A percentile compares a stretch with the other conserved stretches of the same genome.
These are phyloP conservation scores for Aspergillus baeticus DNA, from an alignment of 495 filamentous ascomycete species.

Conservation along the genomic window DNA sequence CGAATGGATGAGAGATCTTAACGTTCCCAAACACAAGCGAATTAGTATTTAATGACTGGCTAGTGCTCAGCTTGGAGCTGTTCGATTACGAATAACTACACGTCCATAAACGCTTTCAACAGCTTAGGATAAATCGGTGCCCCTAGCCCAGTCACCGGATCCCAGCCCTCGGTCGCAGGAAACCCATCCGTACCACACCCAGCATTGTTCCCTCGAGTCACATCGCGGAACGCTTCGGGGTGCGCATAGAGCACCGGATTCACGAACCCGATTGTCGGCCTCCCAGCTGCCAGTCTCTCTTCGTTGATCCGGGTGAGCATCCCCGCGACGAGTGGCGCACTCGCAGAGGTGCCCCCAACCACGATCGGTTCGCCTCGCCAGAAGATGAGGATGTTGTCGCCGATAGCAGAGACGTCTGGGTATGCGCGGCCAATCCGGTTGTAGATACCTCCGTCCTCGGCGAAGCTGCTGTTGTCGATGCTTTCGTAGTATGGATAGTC, in stretches of 20 bases:
- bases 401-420: slow-evolving; percentile 66
- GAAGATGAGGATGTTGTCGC: slow-evolving; percentile 53
- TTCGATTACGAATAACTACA: slow-evolving; percentile 20
- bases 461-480: slow-evolving; percentile 37
- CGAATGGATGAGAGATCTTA: no score
- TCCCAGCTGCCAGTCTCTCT: slow-evolving; percentile 44
- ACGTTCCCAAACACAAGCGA: no score
- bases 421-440: slow-evolving; percentile 60
- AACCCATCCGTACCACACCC: slow-evolving; percentile 53
- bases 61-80: neutral
- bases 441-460: slow-evolving; percentile 51
- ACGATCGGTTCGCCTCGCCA: slow-evolving; percentile 23
- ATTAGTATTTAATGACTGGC: no score
- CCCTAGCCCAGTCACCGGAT: slow-evolving; percentile 54
- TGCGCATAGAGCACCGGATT: slow-evolving; percentile 52
- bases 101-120: slow-evolving; percentile 37
- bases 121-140: slow-evolving; percentile 53
- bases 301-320: slow-evolving; percentile 48
- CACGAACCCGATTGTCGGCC: slow-evolving; percentile 50
- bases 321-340: slow-evolving; percentile 30
- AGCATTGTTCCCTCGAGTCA: slow-evolving; percentile 44
- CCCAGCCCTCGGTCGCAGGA: slow-evolving; percentile 41
- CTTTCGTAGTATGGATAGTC: slow-evolving; percentile 46
- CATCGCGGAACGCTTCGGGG: slow-evolving; percentile 47
- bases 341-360: slow-evolving; percentile 39